Evolutionary conservation across 164 flowering plant species (phyloP), one percentile per base, ranked within the genome.

Genomic region (Vitis riparia): DNA sequence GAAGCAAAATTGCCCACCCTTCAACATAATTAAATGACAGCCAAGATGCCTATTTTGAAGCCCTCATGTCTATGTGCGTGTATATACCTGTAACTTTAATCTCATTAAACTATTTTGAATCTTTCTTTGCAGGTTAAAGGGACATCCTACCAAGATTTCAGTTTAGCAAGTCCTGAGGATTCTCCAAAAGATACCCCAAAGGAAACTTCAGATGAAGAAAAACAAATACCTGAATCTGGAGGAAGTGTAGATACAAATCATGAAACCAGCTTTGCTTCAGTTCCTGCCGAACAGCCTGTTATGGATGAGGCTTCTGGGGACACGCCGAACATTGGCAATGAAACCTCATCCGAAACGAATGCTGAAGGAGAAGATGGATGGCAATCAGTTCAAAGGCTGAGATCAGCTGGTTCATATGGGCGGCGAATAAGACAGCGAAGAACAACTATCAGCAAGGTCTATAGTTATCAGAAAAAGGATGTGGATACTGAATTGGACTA

Each of bases 331-430:
- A 30, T 50, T 75, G 63, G 68, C 9, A 71, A 65, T 72, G 87
- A 81, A 68, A 63, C 71, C 63, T 68, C 55, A 29, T 68, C 84
- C 62, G 93, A 86, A 82, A 49, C 78, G 66, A 83, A 77, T 66
- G 75, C 81, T 71, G 99, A 88, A 70, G 94, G 90, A 71, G 99
- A 95, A 69, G 98, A 95, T 69, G 98, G 98, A 47, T 95, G 99
- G 99, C 98, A 93, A 76, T 84, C 96, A 52, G 99, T 91, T 76
- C 99, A 91, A 77, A 83, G 89, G 82, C 91, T 93, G 51, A 80
- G 93, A 82, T 90, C 98, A 61, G 84, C 89, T 69, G 88, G 91
- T 57, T 83, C 82, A 13, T 78, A 83, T 71, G 85, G 91, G 30
- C 84, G 89, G 66, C 81, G 88, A 27, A 50, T 82, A 58, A 84